Percentiles rank a stretch among this genome's conserved stretches.
phyloP scores from a whole-genome alignment of 2,329 filamentous ascomycete genomes.

The Phialophora expanda region DNA sequence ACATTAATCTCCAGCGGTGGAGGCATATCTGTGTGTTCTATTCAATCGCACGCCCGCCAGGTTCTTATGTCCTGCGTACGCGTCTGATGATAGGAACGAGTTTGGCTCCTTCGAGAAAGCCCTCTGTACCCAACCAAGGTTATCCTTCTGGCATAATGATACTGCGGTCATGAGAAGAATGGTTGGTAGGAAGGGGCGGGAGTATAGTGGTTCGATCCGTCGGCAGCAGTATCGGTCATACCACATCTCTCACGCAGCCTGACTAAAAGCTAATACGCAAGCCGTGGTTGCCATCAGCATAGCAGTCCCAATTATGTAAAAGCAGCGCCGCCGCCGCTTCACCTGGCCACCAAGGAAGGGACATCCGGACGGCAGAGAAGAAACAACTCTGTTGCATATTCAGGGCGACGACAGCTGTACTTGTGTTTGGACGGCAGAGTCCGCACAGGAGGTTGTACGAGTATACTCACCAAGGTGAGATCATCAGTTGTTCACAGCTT shows the following conservation, averaged over 20 bases:
- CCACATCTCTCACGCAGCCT: not conserved
- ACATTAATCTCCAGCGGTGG: not conserved
- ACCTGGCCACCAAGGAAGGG: not conserved
- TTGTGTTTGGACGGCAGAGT: not conserved
- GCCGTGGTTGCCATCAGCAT: not conserved
- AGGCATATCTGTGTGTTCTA: not conserved
- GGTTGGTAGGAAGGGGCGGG: not conserved
- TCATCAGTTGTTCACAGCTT: too few species aligned
- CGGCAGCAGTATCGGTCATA: not conserved
- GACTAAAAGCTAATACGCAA: not conserved
- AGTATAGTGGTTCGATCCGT: not conserved
- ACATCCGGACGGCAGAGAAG: not conserved
- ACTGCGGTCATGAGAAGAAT: not conserved
- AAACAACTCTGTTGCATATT: not conserved
- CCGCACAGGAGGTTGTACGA: not conserved
- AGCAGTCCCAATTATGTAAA: not conserved
- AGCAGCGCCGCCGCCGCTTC: not conserved
- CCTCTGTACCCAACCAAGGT: not conserved
- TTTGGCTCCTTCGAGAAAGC: not conserved
- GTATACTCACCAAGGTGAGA: not conserved
- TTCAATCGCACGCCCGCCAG: not conserved
- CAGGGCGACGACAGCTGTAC: not conserved
- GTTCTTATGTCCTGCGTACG: not conserved
- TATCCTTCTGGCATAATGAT: not conserved
- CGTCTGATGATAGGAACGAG: not conserved